phyloP scores from a whole-genome alignment of 371 early-diverging fungal species.

The Paraphysoderma sedebokerense region DNA sequence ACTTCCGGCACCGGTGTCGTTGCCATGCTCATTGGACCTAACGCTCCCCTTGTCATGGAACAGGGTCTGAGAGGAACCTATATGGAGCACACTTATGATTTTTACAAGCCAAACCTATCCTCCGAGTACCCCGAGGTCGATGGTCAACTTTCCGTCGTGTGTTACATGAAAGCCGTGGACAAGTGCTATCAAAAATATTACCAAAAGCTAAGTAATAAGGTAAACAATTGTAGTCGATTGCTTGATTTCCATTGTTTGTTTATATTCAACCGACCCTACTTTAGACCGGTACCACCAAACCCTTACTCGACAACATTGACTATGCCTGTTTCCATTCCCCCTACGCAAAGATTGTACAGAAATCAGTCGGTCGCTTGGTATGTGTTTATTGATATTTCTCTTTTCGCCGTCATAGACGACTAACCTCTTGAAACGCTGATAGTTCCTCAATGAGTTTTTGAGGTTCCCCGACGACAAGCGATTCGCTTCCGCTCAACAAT shows the following conservation, averaged over 20 bases:
- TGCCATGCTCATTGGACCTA: constrained; percentile 82
- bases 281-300: constrained; percentile 4
- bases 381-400: neutral
- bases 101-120: constrained; percentile 91
- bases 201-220: constrained; percentile 40
- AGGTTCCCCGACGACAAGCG: constrained; percentile 47
- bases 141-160: constrained; percentile 77
- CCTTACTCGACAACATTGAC: constrained; percentile 51
- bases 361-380: constrained; percentile 70
- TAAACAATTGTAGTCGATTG: constrained; percentile 10
- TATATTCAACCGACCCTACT: neutral
- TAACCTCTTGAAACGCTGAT: no score
- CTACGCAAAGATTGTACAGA: constrained; percentile 90
- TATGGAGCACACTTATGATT: constrained; percentile 95
- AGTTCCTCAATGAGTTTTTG: constrained; percentile 62
- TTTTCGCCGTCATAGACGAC: neutral
- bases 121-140: constrained; percentile 94
- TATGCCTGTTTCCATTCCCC: constrained; percentile 88
- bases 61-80: constrained; percentile 73
- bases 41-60: constrained; percentile 89
- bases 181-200: constrained; percentile 68
- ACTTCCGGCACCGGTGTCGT: constrained; percentile 92
- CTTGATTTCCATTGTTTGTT: neutral
- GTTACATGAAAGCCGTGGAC: constrained; percentile 84
- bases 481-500: constrained; percentile 39